A percentile compares a stretch with the other conserved stretches of the same genome.
Evolutionary conservation across 2,329 filamentous ascomycete genomes (phyloP).

Genomic region (Penicillium janthinellum): DNA sequence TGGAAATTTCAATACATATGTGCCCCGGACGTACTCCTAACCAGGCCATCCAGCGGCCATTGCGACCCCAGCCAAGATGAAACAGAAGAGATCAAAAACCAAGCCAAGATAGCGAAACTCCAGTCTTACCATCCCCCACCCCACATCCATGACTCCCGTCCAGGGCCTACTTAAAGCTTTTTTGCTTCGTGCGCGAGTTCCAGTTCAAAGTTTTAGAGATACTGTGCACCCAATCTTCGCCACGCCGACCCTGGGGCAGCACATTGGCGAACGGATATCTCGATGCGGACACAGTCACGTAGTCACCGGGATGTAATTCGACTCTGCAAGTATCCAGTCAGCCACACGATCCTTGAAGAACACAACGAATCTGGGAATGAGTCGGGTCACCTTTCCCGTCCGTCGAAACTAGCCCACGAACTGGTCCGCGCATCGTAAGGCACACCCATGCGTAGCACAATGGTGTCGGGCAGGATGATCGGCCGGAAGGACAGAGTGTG

Average conservation of each 20-base stretch:
- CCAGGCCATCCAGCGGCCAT: conserved; percentile 15
- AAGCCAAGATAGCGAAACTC: neutral
- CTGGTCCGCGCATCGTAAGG: conserved; percentile 87
- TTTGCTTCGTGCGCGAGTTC: conserved; percentile 53
- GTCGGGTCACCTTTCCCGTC: conserved; percentile 67
- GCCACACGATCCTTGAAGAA: conserved; percentile 12
- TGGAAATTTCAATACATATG: neutral
- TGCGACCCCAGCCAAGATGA: neutral
- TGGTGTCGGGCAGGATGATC: conserved; percentile 95
- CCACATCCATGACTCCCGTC: too few relatives aligned
- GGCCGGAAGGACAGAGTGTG: conserved; percentile 94
- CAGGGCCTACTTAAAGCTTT: conserved; percentile 35
- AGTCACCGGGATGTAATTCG: conserved; percentile 53
- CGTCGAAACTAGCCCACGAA: conserved; percentile 98
- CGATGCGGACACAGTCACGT: conserved; percentile 55
- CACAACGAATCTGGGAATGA: neutral
- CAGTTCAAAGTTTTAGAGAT: conserved; percentile 55
- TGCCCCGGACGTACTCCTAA: neutral
- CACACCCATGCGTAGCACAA: conserved; percentile 89
- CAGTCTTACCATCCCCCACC: neutral
- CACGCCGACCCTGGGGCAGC: conserved; percentile 45
- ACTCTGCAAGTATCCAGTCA: conserved; percentile 35
- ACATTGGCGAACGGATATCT: conserved; percentile 56
- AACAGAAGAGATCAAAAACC: neutral
- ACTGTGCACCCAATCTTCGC: conserved; percentile 54